phyloP scores from a whole-genome alignment of 139 green algal genomes.

The Spirogloea muscicola region DNA sequence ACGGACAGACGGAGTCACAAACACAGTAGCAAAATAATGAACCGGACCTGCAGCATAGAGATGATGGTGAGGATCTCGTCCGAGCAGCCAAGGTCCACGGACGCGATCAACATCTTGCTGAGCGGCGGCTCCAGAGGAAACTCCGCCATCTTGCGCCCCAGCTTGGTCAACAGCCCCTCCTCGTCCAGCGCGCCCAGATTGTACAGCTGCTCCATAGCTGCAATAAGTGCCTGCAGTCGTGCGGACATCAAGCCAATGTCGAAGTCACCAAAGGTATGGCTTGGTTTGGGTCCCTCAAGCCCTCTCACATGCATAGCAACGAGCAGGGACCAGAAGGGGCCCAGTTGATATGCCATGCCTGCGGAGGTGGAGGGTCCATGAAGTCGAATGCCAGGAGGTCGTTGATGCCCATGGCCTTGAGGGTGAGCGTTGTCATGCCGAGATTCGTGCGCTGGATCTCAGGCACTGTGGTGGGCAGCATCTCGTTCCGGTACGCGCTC shows the following conservation, averaged over 20 bases:
- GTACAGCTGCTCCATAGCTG: conserved; percentile 91
- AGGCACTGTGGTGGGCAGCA: conserved; percentile 55
- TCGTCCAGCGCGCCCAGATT: conserved; percentile 92
- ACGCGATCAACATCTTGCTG: conserved; percentile 93
- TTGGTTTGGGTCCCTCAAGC: no score
- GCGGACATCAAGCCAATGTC: no score
- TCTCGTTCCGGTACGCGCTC: conserved; percentile 69
- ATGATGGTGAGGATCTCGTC: conserved; percentile 99
- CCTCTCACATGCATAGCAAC: no score
- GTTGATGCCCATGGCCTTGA: conserved; percentile 83
- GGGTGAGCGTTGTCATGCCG: conserved; percentile 48
- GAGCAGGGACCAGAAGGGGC: conserved; percentile 45
- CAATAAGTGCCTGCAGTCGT: conserved; percentile 52
- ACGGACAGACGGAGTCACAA: not conserved
- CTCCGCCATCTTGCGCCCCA: conserved; percentile 98
- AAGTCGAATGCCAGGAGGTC: conserved; percentile 98
- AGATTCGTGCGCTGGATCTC: conserved; percentile 61
- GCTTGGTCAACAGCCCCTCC: conserved; percentile 89
- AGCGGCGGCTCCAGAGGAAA: conserved; percentile 97
- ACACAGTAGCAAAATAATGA: not conserved
- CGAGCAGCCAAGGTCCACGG: conserved; percentile 90
- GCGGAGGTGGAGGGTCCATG: conserved; percentile 90
- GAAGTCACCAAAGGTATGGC: no score
- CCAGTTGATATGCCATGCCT: no score
- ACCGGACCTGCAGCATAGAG: conserved; percentile 68